phyloP scores from a whole-genome alignment of 2,329 filamentous ascomycete genomes.

The Diaporthe ampelina region DNA sequence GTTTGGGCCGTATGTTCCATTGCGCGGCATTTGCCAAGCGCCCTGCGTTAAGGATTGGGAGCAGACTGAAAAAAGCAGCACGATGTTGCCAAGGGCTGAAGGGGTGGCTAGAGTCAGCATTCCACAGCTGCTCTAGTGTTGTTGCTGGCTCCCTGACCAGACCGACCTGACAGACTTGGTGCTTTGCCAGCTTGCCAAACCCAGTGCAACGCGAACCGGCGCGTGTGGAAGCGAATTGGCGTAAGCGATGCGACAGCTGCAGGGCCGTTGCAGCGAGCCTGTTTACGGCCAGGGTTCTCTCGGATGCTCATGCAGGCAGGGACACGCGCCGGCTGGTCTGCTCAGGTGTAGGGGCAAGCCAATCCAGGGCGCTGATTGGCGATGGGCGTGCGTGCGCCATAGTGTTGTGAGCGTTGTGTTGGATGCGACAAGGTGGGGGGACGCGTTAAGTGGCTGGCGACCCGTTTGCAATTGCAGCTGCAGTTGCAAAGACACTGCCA shows the following conservation, averaged over 20 bases:
- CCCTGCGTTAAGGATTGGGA: neutral
- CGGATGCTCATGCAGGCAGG: constrained; percentile 6
- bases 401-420: neutral
- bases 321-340: constrained; percentile 26
- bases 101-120: constrained; percentile 19
- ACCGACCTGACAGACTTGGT: neutral
- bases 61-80: constrained; percentile 9
- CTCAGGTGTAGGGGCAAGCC: neutral
- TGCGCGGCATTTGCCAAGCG: neutral
- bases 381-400: neutral
- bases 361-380: constrained; percentile 18
- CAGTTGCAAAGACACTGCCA: constrained; percentile 19
- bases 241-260: constrained; percentile 2
- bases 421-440: constrained; percentile 22
- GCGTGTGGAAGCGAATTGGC: constrained; percentile 8
- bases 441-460: constrained; percentile 33
- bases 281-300: constrained; percentile 12
- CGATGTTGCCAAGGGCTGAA: neutral
- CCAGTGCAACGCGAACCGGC: constrained; percentile 34
- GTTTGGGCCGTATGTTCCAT: neutral
- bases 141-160: neutral
- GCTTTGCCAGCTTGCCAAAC: too few relatives aligned
- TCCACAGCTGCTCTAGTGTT: constrained; percentile 4
- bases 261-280: constrained; percentile 11
- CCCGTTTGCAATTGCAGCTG: constrained; percentile 21